Evolutionary conservation across 2,329 filamentous ascomycete species (phyloP), one percentile per base, ranked within the genome.

Genomic region (Esteya vermicola): DNA sequence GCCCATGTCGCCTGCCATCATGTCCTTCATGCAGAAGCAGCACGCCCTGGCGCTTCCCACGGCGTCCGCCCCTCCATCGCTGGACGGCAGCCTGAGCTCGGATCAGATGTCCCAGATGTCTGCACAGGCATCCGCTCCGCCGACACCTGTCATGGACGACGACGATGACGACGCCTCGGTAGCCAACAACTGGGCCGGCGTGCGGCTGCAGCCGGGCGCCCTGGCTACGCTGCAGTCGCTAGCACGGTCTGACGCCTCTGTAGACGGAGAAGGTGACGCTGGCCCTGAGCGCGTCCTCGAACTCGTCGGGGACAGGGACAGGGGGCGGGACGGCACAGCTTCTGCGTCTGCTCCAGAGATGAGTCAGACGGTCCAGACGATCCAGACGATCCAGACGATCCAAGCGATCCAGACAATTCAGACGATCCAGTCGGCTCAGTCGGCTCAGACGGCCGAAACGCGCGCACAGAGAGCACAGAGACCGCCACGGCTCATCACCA

Each of bases 21-120:
- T 89, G 49, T 77, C 76, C 10, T 78, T 83, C 52, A 75, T 94
- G 56, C 70, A 70, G 38, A 59, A 65, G 44, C 72, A 75, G 48
- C 73, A 75, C 44, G 54, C 74, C 22, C 69, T 78, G 19, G 70
- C 75, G 36, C 68, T 89, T 4, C 85, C 85, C 2, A 78, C 75
- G 27, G 72, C 77, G 23, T 88, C 85, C 41, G 81, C 84, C 6
- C 81, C 88, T 5, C 89, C 89, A 4, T 95, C 89, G 5, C 67
- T 94, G 4, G 88, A 94, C 60, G 88, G 86, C 19, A 94, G 85
- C 59, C 63, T 91, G 51, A 81, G 78, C 9, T 93, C 88, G 3
- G 88, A 95, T 54, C 86, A 93, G 55, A 72, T 93, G 57, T 84
- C 85, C 2, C 47, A 48, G 33, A 46, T 50, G 39, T 44, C 42